phyloP scores from a whole-genome alignment of 2,329 filamentous ascomycete species.

The Ilyonectria destructans region DNA sequence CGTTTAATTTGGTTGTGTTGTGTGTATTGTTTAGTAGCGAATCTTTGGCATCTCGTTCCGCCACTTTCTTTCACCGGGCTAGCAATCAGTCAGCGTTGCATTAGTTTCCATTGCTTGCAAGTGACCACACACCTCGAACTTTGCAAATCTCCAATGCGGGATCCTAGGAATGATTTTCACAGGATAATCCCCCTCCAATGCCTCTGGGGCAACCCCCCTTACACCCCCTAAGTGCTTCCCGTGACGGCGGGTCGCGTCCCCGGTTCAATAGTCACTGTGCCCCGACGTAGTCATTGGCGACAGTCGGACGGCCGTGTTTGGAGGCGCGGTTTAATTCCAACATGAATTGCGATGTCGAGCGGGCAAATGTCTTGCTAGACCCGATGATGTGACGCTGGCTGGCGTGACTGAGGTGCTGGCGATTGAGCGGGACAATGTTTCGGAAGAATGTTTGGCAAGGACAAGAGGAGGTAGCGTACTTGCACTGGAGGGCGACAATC shows the following conservation, averaged over 20 bases:
- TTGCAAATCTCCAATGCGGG: not conserved
- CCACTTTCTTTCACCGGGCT: not conserved
- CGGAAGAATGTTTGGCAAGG: not conserved
- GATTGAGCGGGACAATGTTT: not conserved
- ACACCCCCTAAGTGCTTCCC: not conserved
- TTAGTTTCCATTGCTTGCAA: not conserved
- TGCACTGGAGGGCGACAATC: not conserved
- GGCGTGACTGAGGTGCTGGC: not conserved
- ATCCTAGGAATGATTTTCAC: not conserved
- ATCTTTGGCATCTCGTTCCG: not conserved
- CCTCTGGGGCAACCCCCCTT: not conserved
- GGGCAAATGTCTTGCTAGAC: no score
- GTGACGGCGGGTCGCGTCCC: no score
- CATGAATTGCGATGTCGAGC: no score
- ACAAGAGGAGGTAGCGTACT: not conserved
- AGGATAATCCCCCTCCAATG: not conserved
- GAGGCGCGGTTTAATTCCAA: no score
- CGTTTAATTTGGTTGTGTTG: not conserved
- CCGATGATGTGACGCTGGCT: not conserved
- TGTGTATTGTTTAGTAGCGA: not conserved
- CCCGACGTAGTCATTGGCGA: no score
- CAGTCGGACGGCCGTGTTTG: no score
- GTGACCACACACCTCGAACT: not conserved
- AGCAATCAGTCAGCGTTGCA: not conserved
- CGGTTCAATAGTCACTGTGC: no score